Conservation (phyloP, 2,329 filamentous ascomycete species). For the Alternaria sp. region DNA sequence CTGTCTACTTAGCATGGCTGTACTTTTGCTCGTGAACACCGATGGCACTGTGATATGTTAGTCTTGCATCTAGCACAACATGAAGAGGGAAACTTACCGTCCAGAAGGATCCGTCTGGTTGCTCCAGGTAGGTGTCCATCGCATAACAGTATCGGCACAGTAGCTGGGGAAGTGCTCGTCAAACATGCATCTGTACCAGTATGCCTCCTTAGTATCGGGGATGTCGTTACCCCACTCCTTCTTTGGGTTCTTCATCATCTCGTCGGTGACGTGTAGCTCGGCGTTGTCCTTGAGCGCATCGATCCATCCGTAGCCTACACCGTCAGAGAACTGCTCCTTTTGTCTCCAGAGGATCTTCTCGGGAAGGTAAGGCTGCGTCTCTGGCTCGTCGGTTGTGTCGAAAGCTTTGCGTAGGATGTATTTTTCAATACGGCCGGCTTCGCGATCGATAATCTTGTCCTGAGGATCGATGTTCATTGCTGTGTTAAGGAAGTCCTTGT, state of each 20-base stretch:
- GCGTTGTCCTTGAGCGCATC: conserved; percentile 96
- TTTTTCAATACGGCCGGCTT: conserved; percentile 88
- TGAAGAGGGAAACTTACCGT: conserved; percentile 63
- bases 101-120: conserved; percentile 96
- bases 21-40: conserved; percentile 48
- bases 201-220: conserved; percentile 96
- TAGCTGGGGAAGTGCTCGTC: conserved; percentile 96
- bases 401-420: conserved; percentile 98
- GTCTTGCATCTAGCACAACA: conserved; percentile 2
- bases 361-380: conserved; percentile 84
- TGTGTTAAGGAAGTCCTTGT: conserved; percentile 94
- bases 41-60: conserved; percentile 40
- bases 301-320: conserved; percentile 99
- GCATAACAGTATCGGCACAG: conserved; percentile 91
- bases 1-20: conserved; percentile 28
- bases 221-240: conserved; percentile 93
- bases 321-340: conserved; percentile 99
- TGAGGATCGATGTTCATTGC: conserved; percentile 92
- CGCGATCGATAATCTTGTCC: conserved; percentile 87
- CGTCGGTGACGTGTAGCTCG: conserved; percentile 87
- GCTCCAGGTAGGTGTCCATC: conserved; percentile 98
- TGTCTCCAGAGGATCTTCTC: conserved; percentile 96
- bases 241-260: conserved; percentile 99
- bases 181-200: conserved; percentile 98
- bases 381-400: conserved; percentile 87